Percentiles rank a stretch among this genome's conserved stretches.
Conservation (phyloP, 2,329 filamentous ascomycete species). For the Monilinia polystroma region DNA sequence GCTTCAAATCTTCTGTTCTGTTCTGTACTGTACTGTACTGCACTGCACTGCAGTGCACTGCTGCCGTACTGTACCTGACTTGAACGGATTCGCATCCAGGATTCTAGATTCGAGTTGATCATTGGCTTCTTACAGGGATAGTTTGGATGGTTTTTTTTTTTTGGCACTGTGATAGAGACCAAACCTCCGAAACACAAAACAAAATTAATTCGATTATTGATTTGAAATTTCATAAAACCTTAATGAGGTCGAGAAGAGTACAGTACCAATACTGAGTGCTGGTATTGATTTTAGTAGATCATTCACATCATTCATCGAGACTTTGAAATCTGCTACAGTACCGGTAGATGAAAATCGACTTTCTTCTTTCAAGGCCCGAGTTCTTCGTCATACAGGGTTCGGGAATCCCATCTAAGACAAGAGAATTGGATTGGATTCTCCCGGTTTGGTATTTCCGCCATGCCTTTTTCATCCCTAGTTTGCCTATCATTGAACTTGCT, state of each 20-base stretch:
- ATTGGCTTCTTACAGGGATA: conserved; percentile 17
- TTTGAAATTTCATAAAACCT: neutral
- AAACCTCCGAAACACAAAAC: neutral
- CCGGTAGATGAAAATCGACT: neutral
- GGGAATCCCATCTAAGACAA: conserved; percentile 7
- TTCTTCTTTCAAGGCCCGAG: conserved; percentile 9
- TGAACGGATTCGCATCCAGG: conserved; percentile 21
- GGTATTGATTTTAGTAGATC: neutral
- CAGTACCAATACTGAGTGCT: too few relatives aligned
- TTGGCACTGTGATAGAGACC: neutral
- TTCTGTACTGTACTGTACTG: neutral
- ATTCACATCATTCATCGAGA: neutral
- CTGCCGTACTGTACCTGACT: conserved; percentile 22
- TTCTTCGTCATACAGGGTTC: conserved; percentile 15
- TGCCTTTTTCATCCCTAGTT: conserved; percentile 9
- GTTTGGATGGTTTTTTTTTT: conserved; percentile 4
- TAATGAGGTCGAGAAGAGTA: neutral
- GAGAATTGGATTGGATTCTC: conserved; percentile 6
- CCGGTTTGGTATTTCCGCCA: conserved; percentile 11
- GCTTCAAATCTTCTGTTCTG: neutral
- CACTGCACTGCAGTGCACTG: conserved; percentile 9
- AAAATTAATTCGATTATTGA: neutral
- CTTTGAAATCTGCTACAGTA: neutral
- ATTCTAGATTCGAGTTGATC: conserved; percentile 21
- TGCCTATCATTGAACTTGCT: conserved; percentile 17